Evolutionary conservation across 2,329 filamentous ascomycete species (phyloP), one percentile per base, ranked within the genome.

Genomic region (Epichloe uncinata): DNA sequence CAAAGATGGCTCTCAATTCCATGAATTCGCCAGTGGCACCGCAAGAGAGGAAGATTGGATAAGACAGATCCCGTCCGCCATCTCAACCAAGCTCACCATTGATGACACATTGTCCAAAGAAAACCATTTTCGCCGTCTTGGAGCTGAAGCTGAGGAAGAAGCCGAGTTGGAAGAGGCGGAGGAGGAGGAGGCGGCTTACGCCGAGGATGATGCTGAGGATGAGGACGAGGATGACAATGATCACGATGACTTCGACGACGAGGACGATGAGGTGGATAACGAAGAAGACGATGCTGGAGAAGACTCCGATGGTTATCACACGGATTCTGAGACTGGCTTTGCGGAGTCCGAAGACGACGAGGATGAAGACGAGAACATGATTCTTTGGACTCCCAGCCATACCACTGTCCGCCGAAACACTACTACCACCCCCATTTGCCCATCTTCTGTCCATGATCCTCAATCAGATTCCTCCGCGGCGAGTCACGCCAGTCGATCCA

Each of bases 41-140:
- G 75, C 84, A 40, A 81, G 87, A 52, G 85, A 93, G 54, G 90
- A 96, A 51, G 90, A 95, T 59, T 98, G 93, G 93, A 87, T 94
- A 33, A 73, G 73, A 15, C 81, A 84, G 50, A 84, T 87, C 59
- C 73, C 78, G 35, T 73, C 77, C 7, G 77, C 78, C 34, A 73
- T 81, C 55, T 75, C 75, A 50, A 75, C 75, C 46, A 88, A 87
- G 60, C 74, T 98, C 38, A 97, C 90, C 4, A 83, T 98, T 56
- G 82, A 84, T 57, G 93, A 97, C 63, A 95, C 90, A 4, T 74
- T 98, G 56, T 77, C 81, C 63, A 94, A 95, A 67, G 93, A 98
- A 68, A 89, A 88, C 54, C 81, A 81, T 33, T 93, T 98, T 55
- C 84, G 91, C 45, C 82, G 85, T 54, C 70, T 97, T 26, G 91